These are phyloP conservation scores for Miscanthus lutarioriparius DNA, from an alignment of 176 grass and related monocot species.

Conservation along the genomic window DNA sequence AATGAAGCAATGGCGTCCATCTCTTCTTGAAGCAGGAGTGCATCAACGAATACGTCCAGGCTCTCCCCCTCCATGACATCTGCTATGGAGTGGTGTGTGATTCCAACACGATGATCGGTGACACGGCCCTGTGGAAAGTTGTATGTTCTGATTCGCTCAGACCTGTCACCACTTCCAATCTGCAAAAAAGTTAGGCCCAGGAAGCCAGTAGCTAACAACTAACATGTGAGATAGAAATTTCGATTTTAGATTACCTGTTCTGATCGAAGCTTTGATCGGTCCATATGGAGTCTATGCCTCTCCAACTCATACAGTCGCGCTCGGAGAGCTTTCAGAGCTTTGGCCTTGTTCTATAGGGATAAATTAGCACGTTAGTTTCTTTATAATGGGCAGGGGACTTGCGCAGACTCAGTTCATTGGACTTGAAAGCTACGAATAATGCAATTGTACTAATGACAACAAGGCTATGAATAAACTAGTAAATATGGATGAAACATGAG, in stretches of 20 bases:
- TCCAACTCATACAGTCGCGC: constrained; percentile 86
- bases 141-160: constrained; percentile 86
- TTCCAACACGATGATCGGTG: constrained; percentile 77
- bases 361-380: constrained; percentile 11
- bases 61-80: constrained; percentile 86
- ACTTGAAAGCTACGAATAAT: not conserved
- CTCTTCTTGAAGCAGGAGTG: constrained; percentile 76
- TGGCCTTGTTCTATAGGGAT: constrained; percentile 78
- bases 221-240: not conserved
- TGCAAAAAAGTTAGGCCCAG: not conserved
- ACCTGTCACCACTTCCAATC: constrained; percentile 93
- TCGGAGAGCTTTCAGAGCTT: constrained; percentile 87
- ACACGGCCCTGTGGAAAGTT: constrained; percentile 95
- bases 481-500: constrained; percentile 11
- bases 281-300: constrained; percentile 68
- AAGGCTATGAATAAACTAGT: not conserved
- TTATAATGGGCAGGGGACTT: not conserved
- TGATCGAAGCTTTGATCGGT: constrained; percentile 84
- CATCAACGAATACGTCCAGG: constrained; percentile 69
- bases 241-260: constrained; percentile 52
- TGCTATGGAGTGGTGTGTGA: constrained; percentile 76
- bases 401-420: not conserved
- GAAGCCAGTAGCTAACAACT: not conserved
- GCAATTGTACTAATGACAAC: not conserved
- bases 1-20: constrained; percentile 85